These are phyloP conservation scores for Wolfiporia cocos DNA, from an alignment of 1,284 basidiomycete species.

Conservation along the genomic window DNA sequence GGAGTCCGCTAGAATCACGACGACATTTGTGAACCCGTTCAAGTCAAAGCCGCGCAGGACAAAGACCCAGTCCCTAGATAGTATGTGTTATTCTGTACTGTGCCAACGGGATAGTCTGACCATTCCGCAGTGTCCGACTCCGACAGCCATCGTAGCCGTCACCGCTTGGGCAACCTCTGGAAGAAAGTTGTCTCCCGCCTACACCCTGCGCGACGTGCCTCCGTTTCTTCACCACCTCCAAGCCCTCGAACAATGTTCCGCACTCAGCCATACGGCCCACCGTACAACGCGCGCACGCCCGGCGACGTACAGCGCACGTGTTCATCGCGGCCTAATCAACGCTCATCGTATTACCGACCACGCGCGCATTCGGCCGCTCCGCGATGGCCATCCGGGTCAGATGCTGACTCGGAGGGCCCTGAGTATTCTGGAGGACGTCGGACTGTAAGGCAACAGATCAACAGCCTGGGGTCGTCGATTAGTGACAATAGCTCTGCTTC, in stretches of 20 bases:
- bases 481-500: no score
- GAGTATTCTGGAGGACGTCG: no score
- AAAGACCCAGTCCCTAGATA: neutral
- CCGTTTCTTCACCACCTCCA: neutral
- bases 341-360: no score
- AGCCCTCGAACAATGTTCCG: constrained; percentile 16
- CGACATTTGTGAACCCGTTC: constrained; percentile 7
- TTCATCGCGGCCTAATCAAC: no score
- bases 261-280: constrained; percentile 37
- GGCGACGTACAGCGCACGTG: no score
- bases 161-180: neutral
- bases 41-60: neutral
- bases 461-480: no score
- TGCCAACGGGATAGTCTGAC: neutral
- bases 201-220: neutral
- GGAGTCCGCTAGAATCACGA: neutral
- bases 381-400: no score
- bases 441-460: no score
- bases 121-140: neutral
- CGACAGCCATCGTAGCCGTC: neutral
- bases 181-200: neutral
- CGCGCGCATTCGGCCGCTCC: no score
- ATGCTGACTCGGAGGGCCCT: no score
- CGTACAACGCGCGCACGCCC: constrained; percentile 34
- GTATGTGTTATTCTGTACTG: neutral